Percentiles rank a stretch among this genome's conserved stretches.
These are phyloP conservation scores for Pythium vanterpoolii DNA, from an alignment of 352 stramenopile species.

Conservation along the genomic window DNA sequence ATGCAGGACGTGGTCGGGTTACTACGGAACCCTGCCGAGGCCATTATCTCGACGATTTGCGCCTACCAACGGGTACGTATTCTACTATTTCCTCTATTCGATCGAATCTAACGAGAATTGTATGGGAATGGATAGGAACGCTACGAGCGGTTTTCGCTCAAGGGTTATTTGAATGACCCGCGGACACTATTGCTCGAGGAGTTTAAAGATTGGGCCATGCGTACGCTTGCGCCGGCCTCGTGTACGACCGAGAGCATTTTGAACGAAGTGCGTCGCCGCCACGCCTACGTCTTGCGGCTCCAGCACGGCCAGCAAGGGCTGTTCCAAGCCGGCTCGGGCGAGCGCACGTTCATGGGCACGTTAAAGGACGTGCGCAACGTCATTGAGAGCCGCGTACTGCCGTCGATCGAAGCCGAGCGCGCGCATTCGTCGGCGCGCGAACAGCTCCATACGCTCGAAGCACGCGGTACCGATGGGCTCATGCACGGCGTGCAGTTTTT, in stretches of 20 bases:
- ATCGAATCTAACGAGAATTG: too few species aligned
- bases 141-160: slow-evolving; percentile 77
- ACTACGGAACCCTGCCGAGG: slow-evolving; percentile 74
- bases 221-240: slow-evolving; percentile 61
- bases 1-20: slow-evolving; percentile 84
- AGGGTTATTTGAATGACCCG: slow-evolving; percentile 81
- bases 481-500: slow-evolving; percentile 87
- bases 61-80: slow-evolving; percentile 60
- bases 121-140: slow-evolving; percentile 36
- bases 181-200: slow-evolving; percentile 80
- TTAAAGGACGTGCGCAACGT: slow-evolving; percentile 82
- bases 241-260: slow-evolving; percentile 79
- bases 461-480: slow-evolving; percentile 68
- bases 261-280: slow-evolving; percentile 67
- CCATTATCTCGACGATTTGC: slow-evolving; percentile 85
- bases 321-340: slow-evolving; percentile 71
- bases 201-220: slow-evolving; percentile 86
- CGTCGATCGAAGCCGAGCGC: slow-evolving; percentile 77
- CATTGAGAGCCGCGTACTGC: slow-evolving; percentile 71
- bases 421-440: slow-evolving; percentile 79
- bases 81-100: not conserved
- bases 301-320: slow-evolving; percentile 81
- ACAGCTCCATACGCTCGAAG: slow-evolving; percentile 76
- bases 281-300: slow-evolving; percentile 72
- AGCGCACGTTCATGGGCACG: slow-evolving; percentile 73